Conservation (phyloP, 495 filamentous ascomycete species). For the Neurospora tetraspora region DNA sequence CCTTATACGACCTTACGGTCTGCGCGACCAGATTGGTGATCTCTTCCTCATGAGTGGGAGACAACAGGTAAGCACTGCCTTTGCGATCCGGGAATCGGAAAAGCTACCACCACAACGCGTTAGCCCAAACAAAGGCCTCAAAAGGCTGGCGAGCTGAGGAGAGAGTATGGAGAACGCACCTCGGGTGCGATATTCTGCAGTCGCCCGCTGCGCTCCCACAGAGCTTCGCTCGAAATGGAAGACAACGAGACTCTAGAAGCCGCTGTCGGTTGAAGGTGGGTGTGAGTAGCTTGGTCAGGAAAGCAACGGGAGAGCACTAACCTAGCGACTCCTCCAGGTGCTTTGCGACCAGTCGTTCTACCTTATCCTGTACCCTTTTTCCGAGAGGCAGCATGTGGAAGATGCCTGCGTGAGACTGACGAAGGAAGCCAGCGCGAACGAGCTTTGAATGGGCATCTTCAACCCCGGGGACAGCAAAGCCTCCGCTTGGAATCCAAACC, state of each 20-base stretch:
- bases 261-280: conserved; percentile 33
- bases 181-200: conserved; percentile 29
- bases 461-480: conserved; percentile 44
- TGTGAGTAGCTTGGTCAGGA: not conserved
- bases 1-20: conserved; percentile 73
- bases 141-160: not conserved
- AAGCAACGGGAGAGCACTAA: conserved; percentile 24
- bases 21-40: conserved; percentile 71
- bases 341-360: conserved; percentile 76
- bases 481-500: conserved; percentile 69
- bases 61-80: conserved; percentile 62
- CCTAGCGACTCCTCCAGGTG: conserved; percentile 71
- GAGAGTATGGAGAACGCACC: conserved; percentile 17
- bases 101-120: conserved; percentile 40
- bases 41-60: conserved; percentile 95
- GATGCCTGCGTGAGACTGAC: conserved; percentile 80
- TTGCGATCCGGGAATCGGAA: conserved; percentile 77
- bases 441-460: conserved; percentile 66
- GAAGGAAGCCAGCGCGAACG: conserved; percentile 67
- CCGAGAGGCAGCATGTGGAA: conserved; percentile 94
- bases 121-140: not conserved
- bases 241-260: conserved; percentile 85
- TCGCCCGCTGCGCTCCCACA: conserved; percentile 60
- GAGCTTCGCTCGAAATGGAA: conserved; percentile 70
- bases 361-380: conserved; percentile 75